These are phyloP conservation scores for Onygenales sp. DNA, from an alignment of 2,329 filamentous ascomycete genomes.

Conservation along the genomic window DNA sequence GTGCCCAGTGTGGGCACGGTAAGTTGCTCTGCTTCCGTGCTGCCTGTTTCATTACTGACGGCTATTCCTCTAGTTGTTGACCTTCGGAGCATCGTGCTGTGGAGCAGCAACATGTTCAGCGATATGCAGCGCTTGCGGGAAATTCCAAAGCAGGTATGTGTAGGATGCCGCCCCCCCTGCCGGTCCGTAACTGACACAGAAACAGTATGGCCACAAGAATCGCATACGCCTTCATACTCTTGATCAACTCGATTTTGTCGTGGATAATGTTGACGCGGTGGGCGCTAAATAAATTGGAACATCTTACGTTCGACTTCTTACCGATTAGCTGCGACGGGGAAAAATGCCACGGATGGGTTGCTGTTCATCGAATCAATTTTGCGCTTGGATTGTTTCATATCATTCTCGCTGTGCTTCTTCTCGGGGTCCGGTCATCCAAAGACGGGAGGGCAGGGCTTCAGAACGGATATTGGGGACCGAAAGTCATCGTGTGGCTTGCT, in stretches of 20 bases:
- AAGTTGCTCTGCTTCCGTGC: constrained; percentile 32
- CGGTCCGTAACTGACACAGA: constrained; percentile 16
- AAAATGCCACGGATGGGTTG: constrained; percentile 89
- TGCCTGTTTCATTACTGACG: not conserved
- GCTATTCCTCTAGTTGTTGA: constrained; percentile 50
- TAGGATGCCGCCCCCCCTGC: constrained; percentile 5
- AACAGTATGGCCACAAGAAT: constrained; percentile 88
- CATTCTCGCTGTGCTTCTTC: constrained; percentile 69
- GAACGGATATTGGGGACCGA: constrained; percentile 98
- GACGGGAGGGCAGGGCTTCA: constrained; percentile 81
- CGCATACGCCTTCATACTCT: constrained; percentile 86
- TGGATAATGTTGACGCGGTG: constrained; percentile 99
- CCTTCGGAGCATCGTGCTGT: constrained; percentile 81
- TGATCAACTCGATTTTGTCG: constrained; percentile 91
- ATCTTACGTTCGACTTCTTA: constrained; percentile 89
- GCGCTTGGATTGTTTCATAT: constrained; percentile 90
- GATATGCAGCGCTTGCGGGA: constrained; percentile 89
- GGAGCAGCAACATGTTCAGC: constrained; percentile 94
- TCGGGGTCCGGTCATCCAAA: constrained; percentile 80
- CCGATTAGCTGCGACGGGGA: constrained; percentile 86
- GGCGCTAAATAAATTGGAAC: constrained; percentile 92
- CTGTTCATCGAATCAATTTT: constrained; percentile 96
- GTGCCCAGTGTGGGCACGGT: constrained; percentile 80
- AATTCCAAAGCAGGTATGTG: constrained; percentile 82
- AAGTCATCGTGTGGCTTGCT: constrained; percentile 78